Percentiles rank a stretch among this genome's conserved stretches.
phyloP scores from a whole-genome alignment of 805 yeast species.

The Candida endomychidarum region DNA sequence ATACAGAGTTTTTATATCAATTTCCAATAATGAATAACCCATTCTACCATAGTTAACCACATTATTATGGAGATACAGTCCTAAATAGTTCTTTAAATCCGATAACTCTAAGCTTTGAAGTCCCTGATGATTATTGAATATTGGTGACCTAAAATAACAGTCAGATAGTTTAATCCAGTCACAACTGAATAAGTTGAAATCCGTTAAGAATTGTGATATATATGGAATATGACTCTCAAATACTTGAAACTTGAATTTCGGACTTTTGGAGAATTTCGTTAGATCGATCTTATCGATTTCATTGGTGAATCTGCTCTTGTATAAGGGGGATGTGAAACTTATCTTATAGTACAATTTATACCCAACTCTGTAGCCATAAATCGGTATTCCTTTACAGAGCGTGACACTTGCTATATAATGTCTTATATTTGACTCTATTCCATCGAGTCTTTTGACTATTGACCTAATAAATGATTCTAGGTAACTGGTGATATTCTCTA shows the following conservation, averaged over 20 bases:
- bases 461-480: constrained; percentile 45
- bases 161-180: constrained; percentile 60
- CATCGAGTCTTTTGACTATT: not conserved
- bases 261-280: constrained; percentile 5
- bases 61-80: constrained; percentile 21
- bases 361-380: constrained; percentile 80
- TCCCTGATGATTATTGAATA: constrained; percentile 22
- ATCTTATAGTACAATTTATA: constrained; percentile 67
- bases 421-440: constrained; percentile 15
- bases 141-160: constrained; percentile 58
- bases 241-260: constrained; percentile 15
- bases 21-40: constrained; percentile 64
- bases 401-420: constrained; percentile 59
- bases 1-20: constrained; percentile 64
- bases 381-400: constrained; percentile 71
- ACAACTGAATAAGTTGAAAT: constrained; percentile 83
- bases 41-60: constrained; percentile 47
- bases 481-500: constrained; percentile 38
- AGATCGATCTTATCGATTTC: constrained; percentile 25
- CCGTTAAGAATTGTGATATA: constrained; percentile 73
- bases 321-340: constrained; percentile 61
- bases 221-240: constrained; percentile 84
- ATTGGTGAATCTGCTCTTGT: constrained; percentile 52
- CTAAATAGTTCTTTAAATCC: constrained; percentile 15
- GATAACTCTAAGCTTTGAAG: constrained; percentile 11